Conservation (phyloP, 2,329 filamentous ascomycete genomes). For the Colletotrichum cordylinicola region DNA sequence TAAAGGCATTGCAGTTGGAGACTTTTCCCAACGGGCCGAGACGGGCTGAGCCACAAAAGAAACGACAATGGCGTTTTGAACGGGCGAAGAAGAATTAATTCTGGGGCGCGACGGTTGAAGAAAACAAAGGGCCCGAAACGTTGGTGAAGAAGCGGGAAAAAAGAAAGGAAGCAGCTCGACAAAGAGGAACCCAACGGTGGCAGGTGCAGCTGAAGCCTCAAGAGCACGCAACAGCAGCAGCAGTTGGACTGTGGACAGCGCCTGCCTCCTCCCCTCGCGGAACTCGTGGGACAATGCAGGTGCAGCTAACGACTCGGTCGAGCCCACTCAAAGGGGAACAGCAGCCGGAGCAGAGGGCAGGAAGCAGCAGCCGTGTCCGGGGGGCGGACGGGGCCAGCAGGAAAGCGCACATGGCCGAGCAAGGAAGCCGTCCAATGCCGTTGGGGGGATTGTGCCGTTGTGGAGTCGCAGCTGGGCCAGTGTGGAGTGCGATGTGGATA, state of each 20-base stretch:
- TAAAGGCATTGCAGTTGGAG: neutral
- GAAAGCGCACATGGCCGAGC: conserved; percentile 14
- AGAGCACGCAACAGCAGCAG: neutral
- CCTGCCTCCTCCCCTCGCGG: neutral
- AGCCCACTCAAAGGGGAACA: neutral
- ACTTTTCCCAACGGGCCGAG: neutral
- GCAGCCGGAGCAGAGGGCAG: neutral
- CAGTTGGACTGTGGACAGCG: neutral
- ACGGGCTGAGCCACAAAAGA: neutral
- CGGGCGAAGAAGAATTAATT: neutral
- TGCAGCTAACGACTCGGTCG: neutral
- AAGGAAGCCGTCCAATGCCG: neutral
- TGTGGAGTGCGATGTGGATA: neutral
- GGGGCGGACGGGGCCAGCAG: neutral
- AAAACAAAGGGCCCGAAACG: neutral
- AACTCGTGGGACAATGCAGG: neutral
- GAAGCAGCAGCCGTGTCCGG: conserved; percentile 9
- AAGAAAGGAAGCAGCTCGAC: neutral
- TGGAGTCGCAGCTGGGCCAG: too few relatives aligned
- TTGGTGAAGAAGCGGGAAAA: neutral
- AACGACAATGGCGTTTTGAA: neutral
- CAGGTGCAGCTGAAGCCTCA: neutral
- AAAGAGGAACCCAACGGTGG: neutral
- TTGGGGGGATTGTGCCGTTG: neutral
- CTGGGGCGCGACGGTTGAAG: neutral